Evolutionary conservation across 2,329 filamentous ascomycete genomes (phyloP).

Genomic region (Diplocarpon mali): DNA sequence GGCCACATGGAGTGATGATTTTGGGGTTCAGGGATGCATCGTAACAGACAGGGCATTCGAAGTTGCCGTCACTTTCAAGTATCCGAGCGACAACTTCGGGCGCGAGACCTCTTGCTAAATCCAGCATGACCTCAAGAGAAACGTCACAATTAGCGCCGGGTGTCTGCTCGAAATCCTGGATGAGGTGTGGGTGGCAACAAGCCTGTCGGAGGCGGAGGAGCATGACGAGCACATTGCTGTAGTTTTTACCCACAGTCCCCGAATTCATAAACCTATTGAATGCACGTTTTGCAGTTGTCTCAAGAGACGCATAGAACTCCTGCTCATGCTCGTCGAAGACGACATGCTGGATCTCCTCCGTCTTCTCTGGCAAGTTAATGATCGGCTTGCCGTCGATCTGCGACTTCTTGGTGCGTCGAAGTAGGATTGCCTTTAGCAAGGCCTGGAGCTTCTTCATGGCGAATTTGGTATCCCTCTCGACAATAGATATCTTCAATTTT

Average conservation of each 20-base stretch:
- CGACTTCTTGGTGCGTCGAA: slow-evolving; percentile 73
- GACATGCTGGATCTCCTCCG: slow-evolving; percentile 48
- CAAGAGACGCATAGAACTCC: slow-evolving; percentile 54
- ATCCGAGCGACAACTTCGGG: slow-evolving; percentile 55
- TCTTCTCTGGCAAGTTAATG: slow-evolving; percentile 54
- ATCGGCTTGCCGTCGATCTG: slow-evolving; percentile 71
- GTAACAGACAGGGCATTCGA: slow-evolving; percentile 76
- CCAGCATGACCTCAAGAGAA: slow-evolving; percentile 32
- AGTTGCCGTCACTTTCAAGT: slow-evolving; percentile 32
- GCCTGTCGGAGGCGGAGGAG: slow-evolving; percentile 71
- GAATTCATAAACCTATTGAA: slow-evolving; percentile 69
- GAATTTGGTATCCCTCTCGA: slow-evolving; percentile 14
- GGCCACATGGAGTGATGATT: slow-evolving; percentile 75
- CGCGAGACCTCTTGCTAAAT: slow-evolving; percentile 50
- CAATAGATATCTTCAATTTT: slow-evolving; percentile 6
- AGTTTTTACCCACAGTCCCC: slow-evolving; percentile 59
- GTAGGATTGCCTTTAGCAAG: slow-evolving; percentile 67
- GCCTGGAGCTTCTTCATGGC: slow-evolving; percentile 65
- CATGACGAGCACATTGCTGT: slow-evolving; percentile 70
- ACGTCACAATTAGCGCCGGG: slow-evolving; percentile 11
- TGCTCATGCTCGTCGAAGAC: slow-evolving; percentile 56
- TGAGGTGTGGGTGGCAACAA: slow-evolving; percentile 66
- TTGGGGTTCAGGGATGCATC: slow-evolving; percentile 64
- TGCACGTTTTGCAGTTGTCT: slow-evolving; percentile 52
- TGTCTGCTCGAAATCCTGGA: slow-evolving; percentile 48